phyloP scores from a whole-genome alignment of 2,329 filamentous ascomycete species.

The Bipolaris sorokiniana region DNA sequence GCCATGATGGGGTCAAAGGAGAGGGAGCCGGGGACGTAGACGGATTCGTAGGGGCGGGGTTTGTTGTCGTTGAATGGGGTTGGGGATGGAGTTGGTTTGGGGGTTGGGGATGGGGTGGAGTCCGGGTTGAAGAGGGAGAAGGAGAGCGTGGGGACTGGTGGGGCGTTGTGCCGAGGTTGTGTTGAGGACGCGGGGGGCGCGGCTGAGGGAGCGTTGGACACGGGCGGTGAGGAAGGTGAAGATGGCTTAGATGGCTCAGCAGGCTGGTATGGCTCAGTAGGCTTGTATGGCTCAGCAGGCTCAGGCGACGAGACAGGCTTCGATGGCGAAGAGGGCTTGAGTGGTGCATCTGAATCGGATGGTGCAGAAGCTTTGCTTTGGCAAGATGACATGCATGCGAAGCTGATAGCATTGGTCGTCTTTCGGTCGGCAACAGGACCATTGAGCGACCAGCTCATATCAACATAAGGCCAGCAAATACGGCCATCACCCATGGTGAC shows the following conservation, averaged over 20 bases:
- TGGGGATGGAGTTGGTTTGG: not conserved
- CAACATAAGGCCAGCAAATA: constrained; percentile 67
- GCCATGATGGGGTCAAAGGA: constrained; percentile 24
- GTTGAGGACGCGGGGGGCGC: not conserved
- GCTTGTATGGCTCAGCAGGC: not conserved
- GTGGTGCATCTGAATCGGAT: not conserved
- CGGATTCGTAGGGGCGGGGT: constrained; percentile 22
- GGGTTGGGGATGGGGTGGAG: not conserved
- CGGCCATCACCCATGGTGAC: constrained; percentile 64
- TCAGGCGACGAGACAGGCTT: not conserved
- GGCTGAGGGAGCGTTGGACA: not conserved
- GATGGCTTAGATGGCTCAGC: not conserved
- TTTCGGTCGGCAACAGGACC: constrained; percentile 47
- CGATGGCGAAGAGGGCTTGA: not conserved
- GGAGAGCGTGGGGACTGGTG: not conserved
- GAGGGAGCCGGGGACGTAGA: constrained; percentile 21
- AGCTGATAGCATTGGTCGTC: constrained; percentile 56
- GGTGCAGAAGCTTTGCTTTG: constrained; percentile 1
- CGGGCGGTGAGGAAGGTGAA: not conserved
- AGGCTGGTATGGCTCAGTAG: not conserved
- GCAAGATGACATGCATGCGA: constrained; percentile 55
- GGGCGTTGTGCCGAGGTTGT: not conserved
- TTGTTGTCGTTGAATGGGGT: constrained; percentile 11
- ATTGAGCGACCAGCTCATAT: constrained; percentile 60
- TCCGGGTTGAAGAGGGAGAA: not conserved